Conservation (phyloP, 2,329 filamentous ascomycete genomes). For the Thielaviopsis euricoi region DNA sequence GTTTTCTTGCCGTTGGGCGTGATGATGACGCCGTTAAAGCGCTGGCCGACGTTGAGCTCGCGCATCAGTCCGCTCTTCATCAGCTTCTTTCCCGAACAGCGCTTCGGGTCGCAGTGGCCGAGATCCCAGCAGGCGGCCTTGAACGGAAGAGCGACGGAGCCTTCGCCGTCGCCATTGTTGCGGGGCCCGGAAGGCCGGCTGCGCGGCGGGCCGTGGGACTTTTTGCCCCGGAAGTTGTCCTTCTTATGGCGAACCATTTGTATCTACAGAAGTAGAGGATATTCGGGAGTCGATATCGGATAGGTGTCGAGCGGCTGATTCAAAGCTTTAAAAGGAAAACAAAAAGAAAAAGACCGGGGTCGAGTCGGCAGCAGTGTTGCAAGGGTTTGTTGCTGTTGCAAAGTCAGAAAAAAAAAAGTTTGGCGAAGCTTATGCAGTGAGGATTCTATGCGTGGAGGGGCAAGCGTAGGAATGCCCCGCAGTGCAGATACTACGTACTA, state of each 20-base stretch:
- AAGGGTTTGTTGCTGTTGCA: background rate
- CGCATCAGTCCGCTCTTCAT: conserved; percentile 90
- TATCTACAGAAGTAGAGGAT: background rate
- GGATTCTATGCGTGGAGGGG: conserved; percentile 4
- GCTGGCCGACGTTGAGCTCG: conserved; percentile 79
- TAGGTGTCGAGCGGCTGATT: background rate
- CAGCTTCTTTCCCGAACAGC: conserved; percentile 87
- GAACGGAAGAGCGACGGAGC: conserved; percentile 37
- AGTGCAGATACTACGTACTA: background rate
- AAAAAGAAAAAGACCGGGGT: background rate
- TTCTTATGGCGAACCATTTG: conserved; percentile 93
- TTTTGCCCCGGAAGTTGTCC: conserved; percentile 65
- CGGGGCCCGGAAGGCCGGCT: conserved; percentile 31
- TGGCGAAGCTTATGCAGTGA: background rate
- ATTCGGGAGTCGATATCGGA: background rate
- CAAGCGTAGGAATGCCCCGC: conserved; percentile 8
- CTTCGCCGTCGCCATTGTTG: conserved; percentile 20
- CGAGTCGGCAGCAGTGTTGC: background rate
- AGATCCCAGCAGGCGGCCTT: conserved; percentile 97
- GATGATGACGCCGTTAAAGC: conserved; percentile 81
- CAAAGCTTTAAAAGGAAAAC: background rate
- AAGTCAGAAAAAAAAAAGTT: background rate
- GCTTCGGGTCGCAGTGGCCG: conserved; percentile 91
- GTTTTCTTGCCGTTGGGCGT: conserved; percentile 84
- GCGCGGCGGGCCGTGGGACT: conserved; percentile 42